Conservation (phyloP, 345 rosid species). For the Eucalyptus sideroxylon region DNA sequence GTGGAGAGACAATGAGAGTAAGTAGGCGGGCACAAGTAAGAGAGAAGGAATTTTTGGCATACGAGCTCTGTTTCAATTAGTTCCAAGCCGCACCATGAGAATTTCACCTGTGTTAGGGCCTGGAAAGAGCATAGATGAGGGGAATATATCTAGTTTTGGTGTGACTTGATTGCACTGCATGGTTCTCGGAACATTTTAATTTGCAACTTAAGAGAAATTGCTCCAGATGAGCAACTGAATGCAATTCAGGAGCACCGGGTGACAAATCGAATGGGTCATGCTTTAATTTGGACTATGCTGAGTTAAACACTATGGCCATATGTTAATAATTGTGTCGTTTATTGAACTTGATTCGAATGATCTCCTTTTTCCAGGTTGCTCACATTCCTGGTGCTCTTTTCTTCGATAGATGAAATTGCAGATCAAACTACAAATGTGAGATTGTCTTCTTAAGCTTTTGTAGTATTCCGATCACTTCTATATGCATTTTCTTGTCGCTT, state of each 20-base stretch:
- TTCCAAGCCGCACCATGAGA: background rate
- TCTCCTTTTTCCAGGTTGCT: constrained; percentile 50
- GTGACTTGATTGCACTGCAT: too few relatives aligned
- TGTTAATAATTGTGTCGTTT: background rate
- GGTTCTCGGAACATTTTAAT: background rate
- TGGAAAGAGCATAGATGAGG: background rate
- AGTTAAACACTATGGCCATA: background rate
- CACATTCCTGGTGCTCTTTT: constrained; percentile 95
- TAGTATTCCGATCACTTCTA: background rate
- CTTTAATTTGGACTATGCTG: background rate
- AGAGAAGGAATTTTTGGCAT: too few relatives aligned
- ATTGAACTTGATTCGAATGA: background rate
- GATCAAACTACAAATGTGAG: constrained; percentile 70
- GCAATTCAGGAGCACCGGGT: constrained; percentile 97
- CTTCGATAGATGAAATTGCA: constrained; percentile 92
- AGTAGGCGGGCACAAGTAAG: too few relatives aligned
- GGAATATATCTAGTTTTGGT: background rate
- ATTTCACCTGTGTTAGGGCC: background rate
- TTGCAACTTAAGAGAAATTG: background rate
- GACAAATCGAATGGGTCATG: background rate
- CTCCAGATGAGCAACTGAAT: constrained; percentile 86
- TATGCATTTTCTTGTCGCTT: background rate
- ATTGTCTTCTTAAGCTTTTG: background rate
- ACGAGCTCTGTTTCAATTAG: too few relatives aligned
- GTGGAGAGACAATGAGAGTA: too few relatives aligned